A percentile compares a stretch with the other conserved stretches of the same genome.
Evolutionary conservation across 2,329 filamentous ascomycete species (phyloP).

Genomic region (Exophiala viscosa): DNA sequence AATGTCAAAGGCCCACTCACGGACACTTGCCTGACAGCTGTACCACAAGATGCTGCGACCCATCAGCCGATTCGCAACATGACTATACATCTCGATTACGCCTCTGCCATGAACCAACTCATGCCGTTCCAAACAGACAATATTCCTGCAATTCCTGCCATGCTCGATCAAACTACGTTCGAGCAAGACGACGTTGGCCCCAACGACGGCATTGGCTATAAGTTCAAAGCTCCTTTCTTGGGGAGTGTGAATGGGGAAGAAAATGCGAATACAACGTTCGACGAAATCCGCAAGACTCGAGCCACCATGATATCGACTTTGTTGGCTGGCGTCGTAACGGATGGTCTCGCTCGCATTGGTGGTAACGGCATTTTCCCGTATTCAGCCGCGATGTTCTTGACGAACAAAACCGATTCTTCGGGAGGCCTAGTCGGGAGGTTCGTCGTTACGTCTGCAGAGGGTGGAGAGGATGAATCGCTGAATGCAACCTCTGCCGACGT

Average conservation of each 20-base stretch:
- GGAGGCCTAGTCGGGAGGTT: conserved; percentile 17
- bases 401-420: conserved; percentile 10
- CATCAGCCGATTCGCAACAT: conserved; percentile 11
- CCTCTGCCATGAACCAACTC: conserved; percentile 17
- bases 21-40: conserved; percentile 9
- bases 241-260: not conserved
- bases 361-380: conserved; percentile 20
- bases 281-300: conserved; percentile 5
- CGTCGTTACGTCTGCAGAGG: conserved; percentile 11
- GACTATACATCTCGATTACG: conserved; percentile 16
- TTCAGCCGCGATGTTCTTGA: conserved; percentile 19
- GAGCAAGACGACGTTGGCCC: not conserved
- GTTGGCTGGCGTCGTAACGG: conserved; percentile 15
- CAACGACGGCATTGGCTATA: conserved; percentile 5
- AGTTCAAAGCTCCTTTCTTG: conserved; percentile 15
- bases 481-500: conserved; percentile 14
- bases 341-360: conserved; percentile 19
- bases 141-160: conserved; percentile 8
- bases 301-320: conserved; percentile 19
- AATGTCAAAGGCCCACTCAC: conserved; percentile 3
- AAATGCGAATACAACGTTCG: conserved; percentile 2
- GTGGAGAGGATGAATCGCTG: conserved; percentile 14
- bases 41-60: not conserved
- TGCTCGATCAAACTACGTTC: conserved; percentile 9
- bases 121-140: conserved; percentile 12